Evolutionary conservation across 441 rosid species (phyloP), one percentile per base, ranked within the genome.

Genomic region (Jatropha podagrica): DNA sequence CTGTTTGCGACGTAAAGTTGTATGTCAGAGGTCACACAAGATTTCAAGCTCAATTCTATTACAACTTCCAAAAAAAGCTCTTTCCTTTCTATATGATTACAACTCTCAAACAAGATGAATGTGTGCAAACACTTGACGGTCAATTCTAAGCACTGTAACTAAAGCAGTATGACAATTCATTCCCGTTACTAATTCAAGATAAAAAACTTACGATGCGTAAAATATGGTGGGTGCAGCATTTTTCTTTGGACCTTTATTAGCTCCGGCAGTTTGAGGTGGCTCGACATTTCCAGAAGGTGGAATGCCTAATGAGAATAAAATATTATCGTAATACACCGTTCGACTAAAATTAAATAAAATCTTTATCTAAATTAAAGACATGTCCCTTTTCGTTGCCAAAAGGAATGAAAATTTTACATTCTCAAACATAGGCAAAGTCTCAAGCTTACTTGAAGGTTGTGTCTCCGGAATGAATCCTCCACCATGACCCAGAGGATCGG

Each of bases 391-490:
- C 44, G 32, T 38, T 38, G 48, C 62, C 27, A 6, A 68, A 11
- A 62, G 5, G n/a, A 62, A 14, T 2, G 42, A 4, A 18, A 12
- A 2, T 13, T 12, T n/a, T 32, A 15, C 12, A 20, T 9, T 2
- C 6, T 5, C 3, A 66, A 46, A 13, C 3, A 2, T 4, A 51
- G 55, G 18, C 4, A 51, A 51, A 4, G 32, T n/a, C 27, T 23
- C 40, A 68, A 63, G 41, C 87, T 78, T 81, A 92, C 99, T 86
- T 11, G 93, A 82, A 78, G 94, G 91, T 40, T 87, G 92, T 3
- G 91, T 82, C 72, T 96, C 97, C 0, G 97, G 97, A 65, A 94
- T 81, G 80, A 92, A 96, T 15, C 98, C 99, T 7, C 99, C 98
- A 37, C 98, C 99, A 26, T 83, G 87, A 71, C 81, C 89, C 66